Percentiles rank a stretch among this genome's conserved stretches.
phyloP scores from a whole-genome alignment of 352 stramenopile species.

The Poterioochromonas sp. region DNA sequence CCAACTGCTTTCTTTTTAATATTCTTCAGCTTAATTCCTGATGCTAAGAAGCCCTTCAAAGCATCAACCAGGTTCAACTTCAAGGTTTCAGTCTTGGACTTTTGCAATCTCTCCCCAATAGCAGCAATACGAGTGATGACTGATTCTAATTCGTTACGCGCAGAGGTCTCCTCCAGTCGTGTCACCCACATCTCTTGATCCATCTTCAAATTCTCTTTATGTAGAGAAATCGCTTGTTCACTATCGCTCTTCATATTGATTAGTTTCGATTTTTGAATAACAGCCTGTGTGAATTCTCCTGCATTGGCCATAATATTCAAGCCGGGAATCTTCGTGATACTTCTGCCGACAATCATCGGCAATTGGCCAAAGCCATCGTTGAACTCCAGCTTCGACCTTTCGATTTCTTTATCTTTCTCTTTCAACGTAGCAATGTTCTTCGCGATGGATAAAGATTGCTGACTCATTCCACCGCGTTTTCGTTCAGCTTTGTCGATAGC shows the following conservation, averaged over 20 bases:
- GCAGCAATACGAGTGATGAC: neutral
- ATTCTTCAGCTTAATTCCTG: neutral
- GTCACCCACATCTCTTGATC: constrained; percentile 15
- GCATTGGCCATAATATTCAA: neutral
- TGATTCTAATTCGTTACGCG: neutral
- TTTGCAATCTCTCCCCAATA: neutral
- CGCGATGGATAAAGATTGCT: neutral
- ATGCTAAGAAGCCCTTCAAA: constrained; percentile 5
- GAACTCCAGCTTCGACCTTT: neutral
- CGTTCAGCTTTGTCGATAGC: neutral
- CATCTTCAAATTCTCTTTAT: constrained; percentile 6
- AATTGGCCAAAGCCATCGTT: neutral
- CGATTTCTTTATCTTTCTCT: neutral
- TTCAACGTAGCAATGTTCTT: neutral
- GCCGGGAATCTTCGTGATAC: neutral
- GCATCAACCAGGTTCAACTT: constrained; percentile 21
- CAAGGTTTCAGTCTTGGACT: neutral
- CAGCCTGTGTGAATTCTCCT: neutral
- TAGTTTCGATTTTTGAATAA: constrained; percentile 27
- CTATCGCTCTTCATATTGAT: neutral
- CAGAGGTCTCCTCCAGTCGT: neutral
- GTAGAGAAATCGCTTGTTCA: neutral
- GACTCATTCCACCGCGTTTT: neutral
- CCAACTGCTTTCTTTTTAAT: constrained; percentile 9
- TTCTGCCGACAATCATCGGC: constrained; percentile 21